A percentile compares a stretch with the other conserved stretches of the same genome.
Evolutionary conservation across 2,329 filamentous ascomycete species (phyloP).

Genomic region (Fusarium vanettenii): DNA sequence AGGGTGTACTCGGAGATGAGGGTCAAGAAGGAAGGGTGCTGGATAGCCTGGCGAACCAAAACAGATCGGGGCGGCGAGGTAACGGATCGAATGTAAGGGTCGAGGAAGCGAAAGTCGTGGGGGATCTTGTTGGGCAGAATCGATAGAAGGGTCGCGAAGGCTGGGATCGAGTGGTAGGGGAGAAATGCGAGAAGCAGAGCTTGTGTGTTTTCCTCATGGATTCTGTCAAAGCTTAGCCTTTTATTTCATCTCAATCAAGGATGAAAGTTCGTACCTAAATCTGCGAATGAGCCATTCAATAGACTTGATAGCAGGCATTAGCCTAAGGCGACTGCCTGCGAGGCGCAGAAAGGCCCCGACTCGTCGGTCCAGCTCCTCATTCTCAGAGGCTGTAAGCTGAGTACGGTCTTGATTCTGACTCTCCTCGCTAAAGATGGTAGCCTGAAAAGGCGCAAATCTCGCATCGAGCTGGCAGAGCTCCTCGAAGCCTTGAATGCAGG

Average conservation of each 20-base stretch:
- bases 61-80: conserved; percentile 82
- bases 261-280: conserved; percentile 74
- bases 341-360: conserved; percentile 87
- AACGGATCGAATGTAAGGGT: conserved; percentile 84
- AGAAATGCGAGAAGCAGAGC: conserved; percentile 86
- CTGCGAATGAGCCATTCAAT: conserved; percentile 94
- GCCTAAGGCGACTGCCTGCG: conserved; percentile 78
- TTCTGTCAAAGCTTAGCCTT: conserved; percentile 59
- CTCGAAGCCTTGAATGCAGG: conserved; percentile 90
- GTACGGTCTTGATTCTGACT: conserved; percentile 89
- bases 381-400: conserved; percentile 84
- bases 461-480: conserved; percentile 90
- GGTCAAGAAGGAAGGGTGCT: conserved; percentile 80
- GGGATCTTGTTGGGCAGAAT: conserved; percentile 85
- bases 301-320: conserved; percentile 90
- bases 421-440: conserved; percentile 91
- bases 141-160: conserved; percentile 87
- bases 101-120: conserved; percentile 82
- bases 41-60: conserved; percentile 84
- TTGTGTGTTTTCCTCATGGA: conserved; percentile 90
- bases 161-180: conserved; percentile 88
- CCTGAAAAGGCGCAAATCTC: conserved; percentile 79
- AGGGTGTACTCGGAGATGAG: conserved; percentile 83
- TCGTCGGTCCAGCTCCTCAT: conserved; percentile 80
- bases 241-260: not conserved